These are phyloP conservation scores for Pestalotiopsis sp. DNA, from an alignment of 2,329 filamentous ascomycete species.

Conservation along the genomic window DNA sequence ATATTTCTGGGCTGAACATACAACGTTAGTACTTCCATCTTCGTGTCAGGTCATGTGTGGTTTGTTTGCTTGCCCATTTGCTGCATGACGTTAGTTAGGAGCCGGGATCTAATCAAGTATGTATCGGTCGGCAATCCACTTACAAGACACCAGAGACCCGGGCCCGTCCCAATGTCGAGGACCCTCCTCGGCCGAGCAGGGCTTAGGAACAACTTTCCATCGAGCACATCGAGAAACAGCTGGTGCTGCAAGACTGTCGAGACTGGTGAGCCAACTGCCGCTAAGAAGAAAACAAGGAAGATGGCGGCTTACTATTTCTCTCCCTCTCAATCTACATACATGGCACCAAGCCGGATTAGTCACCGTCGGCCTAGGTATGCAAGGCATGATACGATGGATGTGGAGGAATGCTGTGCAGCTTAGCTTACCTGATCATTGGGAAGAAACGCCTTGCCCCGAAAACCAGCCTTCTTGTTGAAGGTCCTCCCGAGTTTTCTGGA, in stretches of 20 bases:
- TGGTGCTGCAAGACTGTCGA: constrained; percentile 9
- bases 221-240: constrained; percentile 13
- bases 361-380: neutral
- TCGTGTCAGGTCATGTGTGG: neutral
- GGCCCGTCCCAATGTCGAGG: constrained; percentile 14
- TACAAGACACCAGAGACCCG: constrained; percentile 14
- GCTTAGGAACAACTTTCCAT: constrained; percentile 12
- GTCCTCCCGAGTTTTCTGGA: constrained; percentile 11
- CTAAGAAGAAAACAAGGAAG: neutral
- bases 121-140: neutral
- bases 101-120: neutral
- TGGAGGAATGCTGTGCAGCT: neutral
- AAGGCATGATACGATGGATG: neutral
- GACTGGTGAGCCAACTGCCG: neutral
- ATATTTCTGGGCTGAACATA: constrained; percentile 14
- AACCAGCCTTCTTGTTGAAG: constrained; percentile 12
- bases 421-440: constrained; percentile 7
- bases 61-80: constrained; percentile 9
- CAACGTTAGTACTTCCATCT: neutral
- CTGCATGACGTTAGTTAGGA: neutral
- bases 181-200: constrained; percentile 12
- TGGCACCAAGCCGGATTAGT: neutral
- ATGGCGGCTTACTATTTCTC: constrained; percentile 2
- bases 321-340: constrained; percentile 9
- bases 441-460: constrained; percentile 10